phyloP scores from a whole-genome alignment of 2,329 filamentous ascomycete genomes.

The Pseudocercospora fuligena region DNA sequence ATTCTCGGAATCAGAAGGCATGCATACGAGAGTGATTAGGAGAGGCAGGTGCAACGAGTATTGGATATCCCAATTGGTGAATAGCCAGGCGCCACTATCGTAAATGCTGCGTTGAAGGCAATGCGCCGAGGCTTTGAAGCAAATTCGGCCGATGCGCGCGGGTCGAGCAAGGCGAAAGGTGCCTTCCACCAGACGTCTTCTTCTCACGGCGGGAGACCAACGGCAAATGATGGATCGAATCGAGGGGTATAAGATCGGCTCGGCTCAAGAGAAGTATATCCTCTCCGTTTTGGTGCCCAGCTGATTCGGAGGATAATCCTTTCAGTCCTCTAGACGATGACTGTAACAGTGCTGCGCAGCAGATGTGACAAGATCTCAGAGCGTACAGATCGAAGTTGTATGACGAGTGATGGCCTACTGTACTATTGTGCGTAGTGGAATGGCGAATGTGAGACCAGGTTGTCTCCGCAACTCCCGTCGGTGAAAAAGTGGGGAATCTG shows the following conservation, averaged over 20 bases:
- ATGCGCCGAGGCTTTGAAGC: conserved; percentile 7
- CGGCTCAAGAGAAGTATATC: not conserved
- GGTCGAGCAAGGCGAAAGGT: not conserved
- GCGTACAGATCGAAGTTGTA: not conserved
- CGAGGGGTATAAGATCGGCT: not conserved
- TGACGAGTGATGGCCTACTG: not conserved
- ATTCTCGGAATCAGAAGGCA: not conserved
- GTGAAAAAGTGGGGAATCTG: too few species aligned
- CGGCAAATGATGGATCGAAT: conserved; percentile 5
- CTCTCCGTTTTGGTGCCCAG: not conserved
- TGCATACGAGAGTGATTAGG: not conserved
- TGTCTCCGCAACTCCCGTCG: too few species aligned
- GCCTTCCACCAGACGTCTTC: not conserved
- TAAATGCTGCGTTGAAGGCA: not conserved
- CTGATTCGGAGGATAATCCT: not conserved
- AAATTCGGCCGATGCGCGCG: conserved; percentile 1
- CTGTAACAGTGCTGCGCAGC: not conserved
- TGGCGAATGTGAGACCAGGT: too few species aligned
- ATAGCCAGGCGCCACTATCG: not conserved
- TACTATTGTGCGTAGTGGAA: not conserved
- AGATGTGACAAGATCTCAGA: not conserved
- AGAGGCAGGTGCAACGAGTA: not conserved
- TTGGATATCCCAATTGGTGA: not conserved
- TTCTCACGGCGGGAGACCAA: conserved; percentile 1
- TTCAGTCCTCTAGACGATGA: not conserved